Evolutionary conservation across 2,329 filamentous ascomycete species (phyloP).

Genomic region (Monosporascus sp.): DNA sequence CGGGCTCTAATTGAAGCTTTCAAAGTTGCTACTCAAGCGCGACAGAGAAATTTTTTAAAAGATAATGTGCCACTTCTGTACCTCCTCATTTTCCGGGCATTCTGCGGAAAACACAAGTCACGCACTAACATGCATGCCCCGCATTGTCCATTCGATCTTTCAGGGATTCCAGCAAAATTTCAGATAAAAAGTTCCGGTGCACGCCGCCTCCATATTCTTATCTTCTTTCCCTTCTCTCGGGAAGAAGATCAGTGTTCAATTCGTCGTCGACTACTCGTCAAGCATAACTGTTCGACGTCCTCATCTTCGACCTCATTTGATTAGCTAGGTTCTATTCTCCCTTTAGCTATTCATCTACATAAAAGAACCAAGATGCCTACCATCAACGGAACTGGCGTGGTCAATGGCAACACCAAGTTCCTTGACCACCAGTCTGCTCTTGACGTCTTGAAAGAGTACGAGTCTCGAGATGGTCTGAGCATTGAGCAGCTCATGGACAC

Average conservation of each 20-base stretch:
- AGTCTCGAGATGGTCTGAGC: constrained; percentile 77
- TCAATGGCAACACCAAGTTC: constrained; percentile 51
- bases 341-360: constrained; percentile 19
- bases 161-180: constrained; percentile 12
- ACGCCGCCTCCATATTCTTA: constrained; percentile 19
- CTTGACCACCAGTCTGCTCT: constrained; percentile 72
- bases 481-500: constrained; percentile 85
- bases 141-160: constrained; percentile 6
- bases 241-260: constrained; percentile 44
- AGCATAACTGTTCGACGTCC: constrained; percentile 24
- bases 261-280: constrained; percentile 25
- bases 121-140: constrained; percentile 11
- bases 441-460: constrained; percentile 77
- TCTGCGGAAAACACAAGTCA: no score
- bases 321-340: constrained; percentile 24
- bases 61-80: no score
- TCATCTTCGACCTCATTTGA: constrained; percentile 39
- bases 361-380: constrained; percentile 59
- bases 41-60: no score
- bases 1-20: no score
- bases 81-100: no score
- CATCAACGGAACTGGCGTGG: constrained; percentile 57
- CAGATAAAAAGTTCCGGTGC: constrained; percentile 12
- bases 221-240: constrained; percentile 43
- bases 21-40: no score